Conservation (phyloP, 2,329 filamentous ascomycete species). For the Nannizzia gypsea region DNA sequence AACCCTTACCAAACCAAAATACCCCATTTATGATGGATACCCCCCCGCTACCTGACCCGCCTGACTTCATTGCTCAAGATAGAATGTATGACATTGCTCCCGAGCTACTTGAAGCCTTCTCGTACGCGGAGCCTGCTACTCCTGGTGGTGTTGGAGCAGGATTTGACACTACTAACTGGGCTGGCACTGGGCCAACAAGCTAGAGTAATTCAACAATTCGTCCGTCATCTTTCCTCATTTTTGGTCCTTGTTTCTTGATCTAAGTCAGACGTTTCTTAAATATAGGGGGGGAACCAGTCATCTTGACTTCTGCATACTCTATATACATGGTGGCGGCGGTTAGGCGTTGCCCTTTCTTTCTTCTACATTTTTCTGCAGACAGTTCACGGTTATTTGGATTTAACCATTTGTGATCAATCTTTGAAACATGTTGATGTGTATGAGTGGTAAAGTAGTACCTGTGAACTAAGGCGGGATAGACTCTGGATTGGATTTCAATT, state of each 20-base stretch:
- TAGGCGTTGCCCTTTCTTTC: not conserved
- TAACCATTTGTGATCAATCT: not conserved
- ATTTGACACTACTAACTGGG: constrained; percentile 17
- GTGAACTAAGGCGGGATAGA: too few relatives aligned
- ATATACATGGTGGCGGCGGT: not conserved
- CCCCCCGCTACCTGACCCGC: constrained; percentile 13
- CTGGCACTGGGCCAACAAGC: not conserved
- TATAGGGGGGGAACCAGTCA: not conserved
- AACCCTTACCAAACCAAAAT: constrained; percentile 10
- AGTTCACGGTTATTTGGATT: not conserved
- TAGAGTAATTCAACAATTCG: not conserved
- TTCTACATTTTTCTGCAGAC: not conserved
- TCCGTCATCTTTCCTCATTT: not conserved
- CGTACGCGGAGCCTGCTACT: constrained; percentile 33
- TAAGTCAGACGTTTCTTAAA: not conserved
- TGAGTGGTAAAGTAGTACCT: too few relatives aligned
- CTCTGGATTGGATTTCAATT: not conserved
- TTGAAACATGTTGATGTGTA: not conserved
- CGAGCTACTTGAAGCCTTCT: constrained; percentile 36
- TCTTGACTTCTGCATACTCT: not conserved
- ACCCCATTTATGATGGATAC: constrained; percentile 14
- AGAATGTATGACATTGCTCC: constrained; percentile 33
- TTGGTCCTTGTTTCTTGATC: not conserved
- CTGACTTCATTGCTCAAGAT: constrained; percentile 27
- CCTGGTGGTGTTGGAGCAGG: constrained; percentile 28